Conservation (phyloP, 148 eudicot genomes). For the Vaccinium vitisidaea region DNA sequence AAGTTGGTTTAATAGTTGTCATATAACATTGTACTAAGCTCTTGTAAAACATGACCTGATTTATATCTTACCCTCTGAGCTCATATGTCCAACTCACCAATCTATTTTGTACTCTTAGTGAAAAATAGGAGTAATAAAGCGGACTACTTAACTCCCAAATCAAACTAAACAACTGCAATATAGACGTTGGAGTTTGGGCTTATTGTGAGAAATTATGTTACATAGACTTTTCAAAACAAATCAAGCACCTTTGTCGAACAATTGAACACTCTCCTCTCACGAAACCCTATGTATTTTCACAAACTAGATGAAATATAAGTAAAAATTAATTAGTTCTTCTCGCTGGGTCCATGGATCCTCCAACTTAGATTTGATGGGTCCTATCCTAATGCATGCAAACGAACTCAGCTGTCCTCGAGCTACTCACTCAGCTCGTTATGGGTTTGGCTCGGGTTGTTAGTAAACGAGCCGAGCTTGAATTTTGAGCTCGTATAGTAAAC, state of each 20-base stretch:
- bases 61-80: not conserved
- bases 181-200: not conserved
- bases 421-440: not conserved
- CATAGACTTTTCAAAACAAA: not conserved
- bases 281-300: not conserved
- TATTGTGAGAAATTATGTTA: not conserved
- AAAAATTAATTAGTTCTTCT: not conserved
- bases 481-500: not conserved
- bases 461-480: not conserved
- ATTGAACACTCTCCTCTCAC: not conserved
- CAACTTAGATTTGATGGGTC: not conserved
- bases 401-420: not conserved
- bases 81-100: not conserved
- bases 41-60: not conserved
- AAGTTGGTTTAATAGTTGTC: not conserved
- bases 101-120: not conserved
- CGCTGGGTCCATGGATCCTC: not conserved
- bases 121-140: not conserved
- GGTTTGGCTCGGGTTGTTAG: not conserved
- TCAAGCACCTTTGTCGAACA: not conserved
- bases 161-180: not conserved
- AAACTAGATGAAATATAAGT: not conserved
- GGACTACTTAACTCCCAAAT: not conserved
- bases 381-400: not conserved
- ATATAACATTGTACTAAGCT: not conserved